phyloP scores from a whole-genome alignment of 768 basidiomycete species.

The Suillus weaverae region DNA sequence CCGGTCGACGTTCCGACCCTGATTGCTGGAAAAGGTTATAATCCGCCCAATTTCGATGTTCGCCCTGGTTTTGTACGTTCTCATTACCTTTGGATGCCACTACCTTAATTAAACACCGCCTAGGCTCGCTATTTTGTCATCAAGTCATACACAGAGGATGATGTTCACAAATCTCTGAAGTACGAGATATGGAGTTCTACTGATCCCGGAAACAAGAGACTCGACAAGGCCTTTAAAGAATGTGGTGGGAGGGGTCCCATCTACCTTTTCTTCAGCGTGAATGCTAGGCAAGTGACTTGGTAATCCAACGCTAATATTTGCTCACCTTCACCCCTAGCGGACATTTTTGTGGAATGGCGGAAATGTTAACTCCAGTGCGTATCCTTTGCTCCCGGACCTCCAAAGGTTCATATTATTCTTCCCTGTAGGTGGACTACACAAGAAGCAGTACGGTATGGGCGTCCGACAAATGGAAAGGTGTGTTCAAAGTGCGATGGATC shows the following conservation, averaged over 20 bases:
- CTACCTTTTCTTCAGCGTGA: slow-evolving; percentile 98
- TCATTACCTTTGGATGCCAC: slow-evolving; percentile 6
- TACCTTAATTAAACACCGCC: slow-evolving; percentile 8
- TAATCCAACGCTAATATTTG: neutral
- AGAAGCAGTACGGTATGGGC: slow-evolving; percentile 97
- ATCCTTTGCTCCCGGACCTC: neutral
- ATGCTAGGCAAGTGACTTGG: slow-evolving; percentile 59
- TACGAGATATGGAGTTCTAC: slow-evolving; percentile 99
- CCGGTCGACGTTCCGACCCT: slow-evolving; percentile 87
- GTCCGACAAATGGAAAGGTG: slow-evolving; percentile 99
- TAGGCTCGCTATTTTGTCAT: slow-evolving; percentile 96
- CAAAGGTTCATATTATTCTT: slow-evolving; percentile 4
- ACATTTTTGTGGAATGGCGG: slow-evolving; percentile 98
- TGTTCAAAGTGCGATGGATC: slow-evolving; percentile 98
- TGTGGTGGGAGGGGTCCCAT: slow-evolving; percentile 90
- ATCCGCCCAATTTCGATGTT: slow-evolving; percentile 81
- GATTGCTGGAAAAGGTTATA: slow-evolving; percentile 87
- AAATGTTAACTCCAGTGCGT: slow-evolving; percentile 91
- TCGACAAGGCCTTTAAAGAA: slow-evolving; percentile 97
- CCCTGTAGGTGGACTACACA: slow-evolving; percentile 79
- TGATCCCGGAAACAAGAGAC: slow-evolving; percentile 93
- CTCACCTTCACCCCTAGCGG: slow-evolving; percentile 50
- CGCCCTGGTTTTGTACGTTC: slow-evolving; percentile 71
- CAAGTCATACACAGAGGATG: slow-evolving; percentile 98
- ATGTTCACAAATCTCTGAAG: slow-evolving; percentile 97